phyloP scores from a whole-genome alignment of 2,329 filamentous ascomycete genomes.

The Tolypocladium ophioglossoides region DNA sequence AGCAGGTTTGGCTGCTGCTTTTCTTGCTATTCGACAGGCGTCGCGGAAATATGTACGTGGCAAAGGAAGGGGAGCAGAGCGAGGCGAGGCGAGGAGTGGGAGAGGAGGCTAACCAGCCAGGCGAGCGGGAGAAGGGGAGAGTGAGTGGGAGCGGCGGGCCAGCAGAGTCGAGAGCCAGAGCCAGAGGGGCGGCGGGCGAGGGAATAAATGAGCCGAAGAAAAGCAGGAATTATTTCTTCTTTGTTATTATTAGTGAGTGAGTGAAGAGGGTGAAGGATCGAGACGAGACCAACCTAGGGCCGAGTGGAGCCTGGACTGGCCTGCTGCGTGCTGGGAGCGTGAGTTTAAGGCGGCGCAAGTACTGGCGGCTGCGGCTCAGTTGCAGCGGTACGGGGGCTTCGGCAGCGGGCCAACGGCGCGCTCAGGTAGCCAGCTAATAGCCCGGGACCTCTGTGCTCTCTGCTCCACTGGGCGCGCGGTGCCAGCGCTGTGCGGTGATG shows the following conservation, averaged over 20 bases:
- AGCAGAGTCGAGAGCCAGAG: not conserved
- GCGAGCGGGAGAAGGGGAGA: not conserved
- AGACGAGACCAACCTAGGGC: not conserved
- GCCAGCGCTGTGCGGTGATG: not conserved
- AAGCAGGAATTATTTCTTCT: not conserved
- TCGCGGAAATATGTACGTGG: not conserved
- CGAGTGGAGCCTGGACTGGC: not conserved
- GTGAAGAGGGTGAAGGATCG: not conserved
- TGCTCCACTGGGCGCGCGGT: not conserved
- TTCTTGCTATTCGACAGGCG: not conserved
- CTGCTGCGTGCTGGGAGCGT: not conserved
- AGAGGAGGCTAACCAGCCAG: not conserved
- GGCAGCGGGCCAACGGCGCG: not conserved
- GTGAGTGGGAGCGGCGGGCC: not conserved
- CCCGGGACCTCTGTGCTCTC: not conserved
- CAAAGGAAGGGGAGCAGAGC: too few species aligned
- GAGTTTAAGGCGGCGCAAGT: not conserved
- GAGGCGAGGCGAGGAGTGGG: not conserved
- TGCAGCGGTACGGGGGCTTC: not conserved
- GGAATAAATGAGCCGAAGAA: conserved; percentile 2
- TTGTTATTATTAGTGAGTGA: not conserved
- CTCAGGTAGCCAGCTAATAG: not conserved
- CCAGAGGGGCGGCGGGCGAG: not conserved
- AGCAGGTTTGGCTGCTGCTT: not conserved
- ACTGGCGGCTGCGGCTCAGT: not conserved